Conservation (phyloP, 108 stramenopile species). For the Pseudonitzschia delicatissima region DNA sequence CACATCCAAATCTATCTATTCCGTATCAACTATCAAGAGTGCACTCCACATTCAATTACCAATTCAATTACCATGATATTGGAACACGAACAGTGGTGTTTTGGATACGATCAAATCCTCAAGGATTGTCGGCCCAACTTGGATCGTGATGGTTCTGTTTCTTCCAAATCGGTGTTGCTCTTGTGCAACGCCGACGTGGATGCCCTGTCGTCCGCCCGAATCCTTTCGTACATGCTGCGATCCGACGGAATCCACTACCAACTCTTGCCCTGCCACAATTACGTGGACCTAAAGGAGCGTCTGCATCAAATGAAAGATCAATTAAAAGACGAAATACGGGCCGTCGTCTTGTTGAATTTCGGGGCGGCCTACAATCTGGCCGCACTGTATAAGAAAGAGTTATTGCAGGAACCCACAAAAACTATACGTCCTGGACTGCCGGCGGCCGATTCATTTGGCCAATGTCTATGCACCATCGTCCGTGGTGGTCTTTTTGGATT, state of each 20-base stretch:
- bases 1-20: too few relatives aligned
- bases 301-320: slow-evolving; percentile 9
- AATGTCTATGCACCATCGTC: slow-evolving; percentile 66
- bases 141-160: slow-evolving; percentile 9
- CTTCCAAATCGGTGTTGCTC: slow-evolving; percentile 46
- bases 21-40: too few relatives aligned
- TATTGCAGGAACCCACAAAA: slow-evolving; percentile 8
- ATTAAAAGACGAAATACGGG: slow-evolving; percentile 32
- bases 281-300: slow-evolving; percentile 8
- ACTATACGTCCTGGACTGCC: slow-evolving; percentile 77
- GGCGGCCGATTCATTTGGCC: slow-evolving; percentile 74
- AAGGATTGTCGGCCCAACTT: slow-evolving; percentile 52
- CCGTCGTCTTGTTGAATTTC: slow-evolving; percentile 69
- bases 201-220: slow-evolving; percentile 72
- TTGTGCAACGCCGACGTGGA: slow-evolving; percentile 73
- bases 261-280: slow-evolving; percentile 56
- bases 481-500: slow-evolving; percentile 73
- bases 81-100: slow-evolving; percentile 69
- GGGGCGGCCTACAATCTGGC: slow-evolving; percentile 70
- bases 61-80: slow-evolving; percentile 51
- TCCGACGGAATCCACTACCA: slow-evolving; percentile 73
- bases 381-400: slow-evolving; percentile 32
- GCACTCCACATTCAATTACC: too few relatives aligned
- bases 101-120: slow-evolving; percentile 76
- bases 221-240: slow-evolving; percentile 69